phyloP scores from a whole-genome alignment of 495 filamentous ascomycete genomes.

The Parmelia sp. region DNA sequence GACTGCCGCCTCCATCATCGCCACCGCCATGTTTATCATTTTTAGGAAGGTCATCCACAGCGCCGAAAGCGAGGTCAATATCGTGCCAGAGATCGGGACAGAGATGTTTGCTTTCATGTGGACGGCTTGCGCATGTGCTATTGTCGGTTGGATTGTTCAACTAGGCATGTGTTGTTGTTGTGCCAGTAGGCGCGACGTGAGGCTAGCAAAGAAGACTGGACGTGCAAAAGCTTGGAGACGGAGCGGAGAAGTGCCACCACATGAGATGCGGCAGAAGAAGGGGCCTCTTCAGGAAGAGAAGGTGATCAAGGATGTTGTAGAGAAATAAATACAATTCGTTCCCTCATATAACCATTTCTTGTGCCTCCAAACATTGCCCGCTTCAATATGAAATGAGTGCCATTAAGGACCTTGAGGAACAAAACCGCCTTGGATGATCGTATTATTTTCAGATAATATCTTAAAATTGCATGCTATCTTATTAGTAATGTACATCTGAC shows the following conservation, averaged over 20 bases:
- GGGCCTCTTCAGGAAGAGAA: constrained; percentile 6
- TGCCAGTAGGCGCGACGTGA: constrained; percentile 52
- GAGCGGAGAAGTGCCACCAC: constrained; percentile 9
- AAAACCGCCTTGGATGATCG: neutral
- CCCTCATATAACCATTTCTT: too few relatives aligned
- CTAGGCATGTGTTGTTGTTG: constrained; percentile 69
- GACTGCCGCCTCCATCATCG: constrained; percentile 64
- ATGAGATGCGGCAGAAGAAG: constrained; percentile 12
- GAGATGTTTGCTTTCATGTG: constrained; percentile 89
- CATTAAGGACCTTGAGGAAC: neutral
- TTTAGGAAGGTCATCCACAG: constrained; percentile 64
- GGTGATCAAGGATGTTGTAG: neutral
- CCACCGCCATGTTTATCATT: constrained; percentile 72
- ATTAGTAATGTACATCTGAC: neutral
- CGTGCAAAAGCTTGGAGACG: constrained; percentile 33
- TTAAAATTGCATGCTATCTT: neutral
- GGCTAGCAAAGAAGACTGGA: constrained; percentile 44
- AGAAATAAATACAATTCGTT: too few relatives aligned
- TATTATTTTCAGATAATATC: neutral
- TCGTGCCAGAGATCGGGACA: constrained; percentile 59
- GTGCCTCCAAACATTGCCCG: neutral
- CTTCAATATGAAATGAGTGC: neutral
- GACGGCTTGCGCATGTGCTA: constrained; percentile 60
- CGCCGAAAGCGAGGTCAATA: constrained; percentile 62
- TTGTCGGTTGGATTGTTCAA: constrained; percentile 66